These are phyloP conservation scores for Chlamydomonas eustigma DNA, from an alignment of 139 green algal genomes.

Conservation along the genomic window DNA sequence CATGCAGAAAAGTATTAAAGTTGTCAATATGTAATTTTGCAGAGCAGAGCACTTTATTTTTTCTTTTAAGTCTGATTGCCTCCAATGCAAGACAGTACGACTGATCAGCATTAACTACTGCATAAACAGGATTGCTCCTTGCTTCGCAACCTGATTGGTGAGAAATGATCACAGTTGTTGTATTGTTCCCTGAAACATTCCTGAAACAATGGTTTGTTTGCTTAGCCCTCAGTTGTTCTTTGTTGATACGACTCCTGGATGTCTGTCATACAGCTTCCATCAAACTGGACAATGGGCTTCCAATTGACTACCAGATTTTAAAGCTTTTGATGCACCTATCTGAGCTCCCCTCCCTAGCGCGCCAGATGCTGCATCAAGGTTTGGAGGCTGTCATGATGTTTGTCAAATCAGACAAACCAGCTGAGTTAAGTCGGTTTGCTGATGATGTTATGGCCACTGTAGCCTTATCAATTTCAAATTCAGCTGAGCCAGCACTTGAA, in stretches of 20 bases:
- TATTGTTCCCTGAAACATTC: background rate
- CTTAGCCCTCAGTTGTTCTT: too few species aligned
- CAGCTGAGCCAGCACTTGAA: background rate
- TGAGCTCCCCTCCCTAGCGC: conserved; percentile 5
- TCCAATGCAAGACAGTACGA: too few species aligned
- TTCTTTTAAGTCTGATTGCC: background rate
- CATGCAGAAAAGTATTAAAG: background rate
- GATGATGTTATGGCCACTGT: background rate
- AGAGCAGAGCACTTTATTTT: background rate
- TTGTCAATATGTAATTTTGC: background rate
- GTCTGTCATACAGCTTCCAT: conserved; percentile 4
- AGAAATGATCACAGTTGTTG: background rate
- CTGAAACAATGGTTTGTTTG: background rate
- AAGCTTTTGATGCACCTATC: conserved; percentile 33
- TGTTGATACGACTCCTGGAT: background rate
- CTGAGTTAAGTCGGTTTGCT: conserved; percentile 15
- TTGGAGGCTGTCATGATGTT: conserved; percentile 21
- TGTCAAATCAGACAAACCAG: background rate
- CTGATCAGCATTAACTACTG: background rate
- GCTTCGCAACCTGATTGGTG: conserved; percentile 34
- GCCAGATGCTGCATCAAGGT: conserved; percentile 38
- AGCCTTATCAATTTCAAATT: background rate
- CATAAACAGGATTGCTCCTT: conserved; percentile 29
- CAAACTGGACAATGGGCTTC: conserved; percentile 29
- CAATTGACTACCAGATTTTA: conserved; percentile 29